A percentile compares a stretch with the other conserved stretches of the same genome.
These are phyloP conservation scores for Iberis pinnata DNA, from an alignment of 345 rosid genomes.

Conservation along the genomic window DNA sequence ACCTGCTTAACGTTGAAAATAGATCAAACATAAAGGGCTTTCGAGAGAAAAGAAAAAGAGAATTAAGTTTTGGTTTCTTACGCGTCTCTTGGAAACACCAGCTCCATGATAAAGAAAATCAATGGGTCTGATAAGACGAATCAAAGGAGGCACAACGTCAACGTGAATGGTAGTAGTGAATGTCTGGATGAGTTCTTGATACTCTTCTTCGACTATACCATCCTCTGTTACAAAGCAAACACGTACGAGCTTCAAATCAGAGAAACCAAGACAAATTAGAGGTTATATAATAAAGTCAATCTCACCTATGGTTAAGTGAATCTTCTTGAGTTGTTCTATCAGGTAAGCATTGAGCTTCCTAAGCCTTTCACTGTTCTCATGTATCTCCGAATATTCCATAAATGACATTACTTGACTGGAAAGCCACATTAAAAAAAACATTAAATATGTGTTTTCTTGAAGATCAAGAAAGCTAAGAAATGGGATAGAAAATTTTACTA, in stretches of 20 bases:
- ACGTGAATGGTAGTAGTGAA: constrained; percentile 33
- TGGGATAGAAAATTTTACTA: constrained; percentile 9
- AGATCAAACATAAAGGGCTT: constrained; percentile 7
- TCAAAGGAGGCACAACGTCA: constrained; percentile 30
- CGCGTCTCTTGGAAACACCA: constrained; percentile 26
- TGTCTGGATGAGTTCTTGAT: constrained; percentile 29
- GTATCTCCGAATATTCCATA: constrained; percentile 63
- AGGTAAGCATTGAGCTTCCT: constrained; percentile 42
- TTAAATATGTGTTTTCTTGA: neutral
- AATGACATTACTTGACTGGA: constrained; percentile 48
- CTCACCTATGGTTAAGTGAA: constrained; percentile 41
- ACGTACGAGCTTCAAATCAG: neutral
- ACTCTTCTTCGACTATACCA: constrained; percentile 27
- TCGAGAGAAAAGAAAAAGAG: neutral
- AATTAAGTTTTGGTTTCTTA: neutral
- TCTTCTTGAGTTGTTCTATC: constrained; percentile 27
- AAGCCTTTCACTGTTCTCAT: constrained; percentile 53
- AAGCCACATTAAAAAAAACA: constrained; percentile 2
- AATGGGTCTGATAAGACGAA: constrained; percentile 29
- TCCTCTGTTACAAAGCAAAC: constrained; percentile 25
- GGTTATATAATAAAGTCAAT: neutral
- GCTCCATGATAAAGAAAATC: constrained; percentile 33
- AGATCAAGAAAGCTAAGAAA: constrained; percentile 7
- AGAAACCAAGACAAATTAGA: neutral
- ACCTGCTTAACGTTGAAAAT: constrained; percentile 36